Percentiles rank a stretch among this genome's conserved stretches.
Evolutionary conservation across 2,329 filamentous ascomycete genomes (phyloP).

Genomic region (Ophiostoma novo-ulmi): DNA sequence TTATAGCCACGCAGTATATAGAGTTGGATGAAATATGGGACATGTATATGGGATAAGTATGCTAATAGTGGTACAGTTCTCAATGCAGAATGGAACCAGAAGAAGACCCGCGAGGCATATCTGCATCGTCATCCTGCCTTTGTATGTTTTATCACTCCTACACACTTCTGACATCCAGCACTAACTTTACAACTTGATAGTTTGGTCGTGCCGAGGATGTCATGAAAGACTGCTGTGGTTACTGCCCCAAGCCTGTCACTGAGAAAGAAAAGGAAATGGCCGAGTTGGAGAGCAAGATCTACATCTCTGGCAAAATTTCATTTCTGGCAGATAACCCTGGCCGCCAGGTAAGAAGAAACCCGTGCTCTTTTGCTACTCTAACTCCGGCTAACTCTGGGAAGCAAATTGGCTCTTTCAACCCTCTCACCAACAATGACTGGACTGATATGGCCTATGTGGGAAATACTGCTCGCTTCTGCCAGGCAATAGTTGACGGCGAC

Average conservation of each 20-base stretch:
- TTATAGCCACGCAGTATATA: neutral
- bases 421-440: conserved; percentile 76
- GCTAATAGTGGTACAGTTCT: conserved; percentile 44
- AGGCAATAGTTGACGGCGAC: conserved; percentile 73
- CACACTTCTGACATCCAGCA: neutral
- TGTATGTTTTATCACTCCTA: conserved; percentile 27
- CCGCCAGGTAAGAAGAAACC: conserved; percentile 41
- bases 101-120: conserved; percentile 67
- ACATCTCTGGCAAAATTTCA: conserved; percentile 65
- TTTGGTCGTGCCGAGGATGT: conserved; percentile 72
- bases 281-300: conserved; percentile 67
- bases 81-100: conserved; percentile 81
- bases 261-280: conserved; percentile 66
- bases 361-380: neutral
- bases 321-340: conserved; percentile 81
- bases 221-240: conserved; percentile 75
- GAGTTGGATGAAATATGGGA: too few species aligned
- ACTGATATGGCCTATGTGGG: conserved; percentile 88
- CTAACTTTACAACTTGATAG: conserved; percentile 17
- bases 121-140: conserved; percentile 82
- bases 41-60: too few species aligned
- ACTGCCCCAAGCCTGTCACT: conserved; percentile 64
- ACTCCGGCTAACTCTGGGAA: neutral
- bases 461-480: conserved; percentile 69
- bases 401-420: conserved; percentile 66